Evolutionary conservation across 768 basidiomycete species (phyloP), one percentile per base, ranked within the genome.

Genomic region (Tricholoma terreum): DNA sequence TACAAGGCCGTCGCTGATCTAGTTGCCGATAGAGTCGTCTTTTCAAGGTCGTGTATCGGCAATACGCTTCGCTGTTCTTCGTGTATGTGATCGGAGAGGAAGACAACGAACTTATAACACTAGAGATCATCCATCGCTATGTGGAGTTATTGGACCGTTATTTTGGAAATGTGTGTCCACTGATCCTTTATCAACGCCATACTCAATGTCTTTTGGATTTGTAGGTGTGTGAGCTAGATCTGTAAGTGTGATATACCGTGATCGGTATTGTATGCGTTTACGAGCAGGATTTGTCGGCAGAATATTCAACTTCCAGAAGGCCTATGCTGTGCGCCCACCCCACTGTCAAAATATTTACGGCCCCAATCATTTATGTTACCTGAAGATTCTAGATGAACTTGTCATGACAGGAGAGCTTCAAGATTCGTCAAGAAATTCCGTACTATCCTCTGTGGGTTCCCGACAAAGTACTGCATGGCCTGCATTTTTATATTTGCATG

Each of bases 271-370:
- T 19, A n/a, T 21, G 14, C 4, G 12, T 35, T 52, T 19, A 21
- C 54, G 57, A 54, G 57, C 43, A 17, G 49, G 43, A 3, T 15
- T 7, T 8, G 4, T 50, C 36, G 38, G 17, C 63, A 94, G 92
- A 53, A 96, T 98, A 63, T 98, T 97, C 83, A 97, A 97, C 76
- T 98, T 98, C 70, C 91, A 98, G 69, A 92, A 94, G 71, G 96
- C 95, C 1, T 97, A 94, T 69, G 85, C 91, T 4, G 94, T 91
- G 17, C 30, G 72, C 69, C n/a, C 36, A 19, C n/a, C 34, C 17
- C 35, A n/a, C n/a, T n/a, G n/a, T 22, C 12, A 31, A 2, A 19
- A 49, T 6, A 27, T 27, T 33, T 34, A 7, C 15, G n/a, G 6
- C 17, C 36, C 24, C 48, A 43, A 36, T 50, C 34, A 34, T 48